Base-by-base conservation (phyloP, 371 early-diverging fungal genomes). In the Apophysomyces variabilis region DNA sequence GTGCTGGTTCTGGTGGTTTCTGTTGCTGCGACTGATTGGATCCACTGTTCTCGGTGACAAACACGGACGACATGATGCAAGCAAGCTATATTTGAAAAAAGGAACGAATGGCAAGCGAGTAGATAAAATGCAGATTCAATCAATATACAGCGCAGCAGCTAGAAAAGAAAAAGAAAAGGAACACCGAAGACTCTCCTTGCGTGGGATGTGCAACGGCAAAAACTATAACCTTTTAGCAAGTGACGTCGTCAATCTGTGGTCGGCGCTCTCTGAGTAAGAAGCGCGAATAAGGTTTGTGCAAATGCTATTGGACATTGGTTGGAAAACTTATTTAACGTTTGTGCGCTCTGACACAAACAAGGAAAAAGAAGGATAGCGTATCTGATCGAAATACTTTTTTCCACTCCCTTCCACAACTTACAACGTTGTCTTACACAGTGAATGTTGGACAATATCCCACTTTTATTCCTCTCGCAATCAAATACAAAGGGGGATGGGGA, bases 1-100 rank as follows among this genome's bases (percentile, higher is more conserved):
- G 75, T 61, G 75, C 59, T 64, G 76, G 76, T 59, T 80, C 81
- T 41, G 76, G 71, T 58, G 73, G 69, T 58, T 71, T 77, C 57
- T 75, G 75, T 64, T 75, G 76, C 58, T 70, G 70, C 57, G 72
- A 68, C 32, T 70, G 68, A 26, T 66, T 65, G 39, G 66, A 66
- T 46, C 65, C 73, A 57, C 60, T 70, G 45, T 58, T 70, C 44
- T 73, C 73, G 59, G 74, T 64, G 18, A 74, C 71, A 66, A 80
- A 78, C 43, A 76, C 66, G 57, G 81, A 76, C 21, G 80, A 70
- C 81, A 80, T 78, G 5, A 57, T 37, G 32, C 36, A 63, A 59
- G 36, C 36, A 36, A 46, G 18, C 12, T 9, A 50, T 7, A 50
- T 18, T 21, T 50, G 50, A n/a, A 7, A 18, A 46, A 50, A 50